Evolutionary conservation across 2,329 filamentous ascomycete species (phyloP), one percentile per base, ranked within the genome.

Genomic region (Polytolypa hystricis): DNA sequence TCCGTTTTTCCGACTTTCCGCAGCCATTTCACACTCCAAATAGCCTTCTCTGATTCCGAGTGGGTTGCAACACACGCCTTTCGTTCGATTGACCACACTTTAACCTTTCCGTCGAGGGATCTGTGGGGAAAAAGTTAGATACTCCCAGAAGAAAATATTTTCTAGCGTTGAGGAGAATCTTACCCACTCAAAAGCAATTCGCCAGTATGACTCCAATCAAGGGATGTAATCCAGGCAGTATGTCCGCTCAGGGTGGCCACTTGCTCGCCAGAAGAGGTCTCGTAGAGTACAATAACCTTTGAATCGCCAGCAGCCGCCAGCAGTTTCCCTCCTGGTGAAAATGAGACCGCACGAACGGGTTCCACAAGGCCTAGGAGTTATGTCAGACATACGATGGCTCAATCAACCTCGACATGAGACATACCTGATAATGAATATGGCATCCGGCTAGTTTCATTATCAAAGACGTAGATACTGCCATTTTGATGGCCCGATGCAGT

Each of bases 401-500:
- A 6, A 17, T 15, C 28, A 1, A 6, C 43, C 5, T 35, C 21
- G 10, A 31, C 14, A 26, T 17, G 8, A n/a, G 3, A 51, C 69
- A 42, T 64, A 83, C 83, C 80, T 37, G 84, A 79, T 16, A 98
- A 67, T 5, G 85, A 91, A 60, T 94, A 89, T 9, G 84, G 69
- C 49, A 98, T 75, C 37, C 84, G 76, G 3, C 84, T 84, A 0
- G 82, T 85, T 48, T 86, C 80, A 52, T 94, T 96, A 66, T 86
- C 87, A 70, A 96, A 98, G 43, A 98, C 77, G 62, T 95, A 95
- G 44, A 96, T 74, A 9, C 78, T 79, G 11, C 91, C 91, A 51
- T 83, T 94, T 57, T 94, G 83, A 61, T 98, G 89, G 0, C 91
- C 91, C 35, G 82, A 93, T 3, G 87, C 89, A 19, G 87, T 93